Evolutionary conservation across 495 filamentous ascomycete genomes (phyloP), one percentile per base, ranked within the genome.

Genomic region (Penicillium tannophilum): DNA sequence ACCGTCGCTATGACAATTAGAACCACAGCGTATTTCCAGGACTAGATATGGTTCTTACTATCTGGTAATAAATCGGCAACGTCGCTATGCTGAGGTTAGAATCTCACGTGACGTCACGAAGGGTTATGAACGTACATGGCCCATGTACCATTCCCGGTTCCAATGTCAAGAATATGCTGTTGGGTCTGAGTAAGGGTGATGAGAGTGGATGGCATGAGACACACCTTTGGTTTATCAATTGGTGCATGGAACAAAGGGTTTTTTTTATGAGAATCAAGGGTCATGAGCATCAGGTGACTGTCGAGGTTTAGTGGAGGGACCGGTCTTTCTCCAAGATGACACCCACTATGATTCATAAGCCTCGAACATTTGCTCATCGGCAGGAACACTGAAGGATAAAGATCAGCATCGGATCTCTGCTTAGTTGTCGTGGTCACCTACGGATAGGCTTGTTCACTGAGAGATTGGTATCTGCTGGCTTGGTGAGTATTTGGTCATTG

Each of bases 141-240:
- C 67, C 71, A 71, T 9, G 53, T 52, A 24, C 68, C 68, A 33
- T 63, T 57, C 4, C 67, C 65, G 7, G 67, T 70, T 24, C 67
- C 67, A 26, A 70, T 64, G 31, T 70, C 67, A 12, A 70, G 62
- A 12, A 70, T 63, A 23, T 70, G 48, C 55, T 54, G 28, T 23
- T 41, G 11, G 11, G 26, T 20, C 35, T 19, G 26, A 49, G 16
- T 9, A 5, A 10, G 3, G 24, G 30, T 31, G 7, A 30, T 42
- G 16, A 30, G 11, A 47, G 39, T 41, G 4, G 24, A 19, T 16
- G 14, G 14, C 26, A 54, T 17, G 11, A 17, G 5, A 19, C 51
- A 41, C n/a, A 54, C 52, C 23, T 48, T 48, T 3, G 60, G 45
- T 11, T 36, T 28, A 24, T 54, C 11, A 11, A 36, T 52, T 10